Evolutionary conservation across 2,329 filamentous ascomycete species (phyloP).

Genomic region (Dothideomycetes sp.): DNA sequence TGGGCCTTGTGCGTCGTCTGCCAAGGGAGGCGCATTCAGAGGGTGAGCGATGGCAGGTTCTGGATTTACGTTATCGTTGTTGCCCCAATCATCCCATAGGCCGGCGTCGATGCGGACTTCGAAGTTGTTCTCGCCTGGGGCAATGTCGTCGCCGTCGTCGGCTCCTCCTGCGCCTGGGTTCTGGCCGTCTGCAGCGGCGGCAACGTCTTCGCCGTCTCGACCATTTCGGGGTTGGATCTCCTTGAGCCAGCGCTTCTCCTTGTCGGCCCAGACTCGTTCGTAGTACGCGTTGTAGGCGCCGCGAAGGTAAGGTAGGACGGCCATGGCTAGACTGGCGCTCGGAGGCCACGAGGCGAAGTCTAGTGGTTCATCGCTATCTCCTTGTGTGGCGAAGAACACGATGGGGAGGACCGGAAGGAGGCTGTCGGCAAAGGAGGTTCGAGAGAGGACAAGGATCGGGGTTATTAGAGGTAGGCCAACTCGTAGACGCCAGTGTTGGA

Average conservation of each 20-base stretch:
- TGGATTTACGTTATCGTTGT: slow-evolving; percentile 29
- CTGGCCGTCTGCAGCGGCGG: not conserved
- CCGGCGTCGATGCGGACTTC: slow-evolving; percentile 24
- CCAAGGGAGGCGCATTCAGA: slow-evolving; percentile 21
- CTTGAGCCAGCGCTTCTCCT: slow-evolving; percentile 50
- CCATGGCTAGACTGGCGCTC: slow-evolving; percentile 53
- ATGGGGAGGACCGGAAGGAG: slow-evolving; percentile 53
- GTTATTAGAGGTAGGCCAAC: slow-evolving; percentile 58
- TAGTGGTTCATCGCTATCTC: slow-evolving; percentile 30
- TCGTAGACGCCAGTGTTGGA: slow-evolving; percentile 39
- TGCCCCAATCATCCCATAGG: slow-evolving; percentile 32
- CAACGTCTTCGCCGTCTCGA: slow-evolving; percentile 19
- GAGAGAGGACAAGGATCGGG: slow-evolving; percentile 54
- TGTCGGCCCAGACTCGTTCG: slow-evolving; percentile 44
- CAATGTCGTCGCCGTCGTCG: slow-evolving; percentile 8
- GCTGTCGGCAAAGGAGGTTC: slow-evolving; percentile 52
- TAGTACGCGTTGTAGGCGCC: slow-evolving; percentile 54
- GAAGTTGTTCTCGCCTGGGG: slow-evolving; percentile 20
- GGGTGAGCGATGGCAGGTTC: slow-evolving; percentile 11
- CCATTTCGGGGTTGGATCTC: slow-evolving; percentile 46
- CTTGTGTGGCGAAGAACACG: slow-evolving; percentile 47
- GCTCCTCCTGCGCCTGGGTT: slow-evolving; percentile 16
- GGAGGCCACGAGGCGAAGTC: slow-evolving; percentile 55
- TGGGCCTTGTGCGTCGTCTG: not conserved
- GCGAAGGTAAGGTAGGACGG: slow-evolving; percentile 54